phyloP scores from a whole-genome alignment of 2,329 filamentous ascomycete species.

The Penicillium hesseltinei region DNA sequence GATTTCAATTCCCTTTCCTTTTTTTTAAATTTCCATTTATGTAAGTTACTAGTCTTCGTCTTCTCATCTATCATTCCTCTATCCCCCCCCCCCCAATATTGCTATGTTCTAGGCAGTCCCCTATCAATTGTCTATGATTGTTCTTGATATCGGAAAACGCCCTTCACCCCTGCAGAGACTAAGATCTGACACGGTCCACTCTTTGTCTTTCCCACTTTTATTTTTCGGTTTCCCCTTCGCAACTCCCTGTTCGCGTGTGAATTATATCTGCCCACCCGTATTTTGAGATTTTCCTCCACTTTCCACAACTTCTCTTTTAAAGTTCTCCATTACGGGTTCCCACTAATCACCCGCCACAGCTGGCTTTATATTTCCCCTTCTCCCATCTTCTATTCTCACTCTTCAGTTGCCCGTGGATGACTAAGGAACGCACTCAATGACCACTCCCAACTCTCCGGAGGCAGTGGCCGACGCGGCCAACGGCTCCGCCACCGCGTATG shows the following conservation, averaged over 20 bases:
- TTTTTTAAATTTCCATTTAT: no score
- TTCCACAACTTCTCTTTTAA: background rate
- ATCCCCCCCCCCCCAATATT: background rate
- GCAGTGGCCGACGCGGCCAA: conserved; percentile 38
- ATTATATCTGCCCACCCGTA: conserved; percentile 17
- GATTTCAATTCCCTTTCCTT: background rate
- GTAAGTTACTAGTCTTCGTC: background rate
- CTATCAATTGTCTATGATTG: conserved; percentile 7
- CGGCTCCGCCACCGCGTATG: conserved; percentile 66
- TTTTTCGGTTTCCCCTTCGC: conserved; percentile 13
- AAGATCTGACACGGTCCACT: conserved; percentile 26
- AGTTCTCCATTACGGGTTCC: background rate
- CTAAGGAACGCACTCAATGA: conserved; percentile 44
- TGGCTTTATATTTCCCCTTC: conserved; percentile 19
- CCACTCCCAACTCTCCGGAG: conserved; percentile 44
- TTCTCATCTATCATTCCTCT: background rate
- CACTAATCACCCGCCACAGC: conserved; percentile 16
- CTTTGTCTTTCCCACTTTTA: conserved; percentile 19
- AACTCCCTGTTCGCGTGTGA: conserved; percentile 10
- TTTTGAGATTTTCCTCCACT: conserved; percentile 23
- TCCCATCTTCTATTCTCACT: conserved; percentile 15
- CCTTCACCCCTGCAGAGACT: conserved; percentile 26
- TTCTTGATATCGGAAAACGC: conserved; percentile 19
- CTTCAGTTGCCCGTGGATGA: conserved; percentile 32
- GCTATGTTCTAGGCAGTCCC: background rate